Base-by-base conservation (phyloP, 2,329 filamentous ascomycete genomes). In the Calonectria crousiana region DNA sequence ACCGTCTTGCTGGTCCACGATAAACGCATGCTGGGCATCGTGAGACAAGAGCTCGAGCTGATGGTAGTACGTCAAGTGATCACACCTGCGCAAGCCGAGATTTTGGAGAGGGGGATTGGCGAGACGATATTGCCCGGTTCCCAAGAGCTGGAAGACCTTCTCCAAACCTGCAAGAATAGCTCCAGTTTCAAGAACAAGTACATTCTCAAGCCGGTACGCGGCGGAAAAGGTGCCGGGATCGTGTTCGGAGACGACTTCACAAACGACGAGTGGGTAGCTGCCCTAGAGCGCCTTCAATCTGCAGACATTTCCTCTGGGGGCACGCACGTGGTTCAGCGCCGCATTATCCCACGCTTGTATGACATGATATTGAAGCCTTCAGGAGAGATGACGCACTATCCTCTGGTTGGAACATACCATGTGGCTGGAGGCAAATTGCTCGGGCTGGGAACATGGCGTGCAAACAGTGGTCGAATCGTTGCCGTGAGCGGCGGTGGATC, bases 1-100 rank as follows among this genome's bases (percentile, higher is more conserved):
- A 87, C 85, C 0, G 78, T 87, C 8, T 75, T 86, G 13, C 74
- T 87, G 1, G 82, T 85, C 0, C 86, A 87, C 71, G 86, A 87
- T 75, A 87, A 87, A 73, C 83, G 86, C 3, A 86, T 87, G 83
- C 76, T 87, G 0, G 84, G 84, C 11, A 81, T 87, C 14, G 74
- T 87, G 5, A 81, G 76, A 41, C 82, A 85, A 64, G 84, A 87
- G 68, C 71, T 85, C 0, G 67, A 74, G 5, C n/a, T 53, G 0
- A 68, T 87, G 8, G 72, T 83, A 4, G 70, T 38, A 1, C 78
- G 78, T 1, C 26, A 70, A 1, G 80, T 82, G 1, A 67, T 86
- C 6, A 84, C 80, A 0, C 18, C 72, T 1, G 65, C 16, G 0
- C 83, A 86, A 70, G 83, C 77, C 1, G 47, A 68, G 3, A 69